phyloP scores from a whole-genome alignment of 345 rosid species.

The Gossypium ekmanianum region DNA sequence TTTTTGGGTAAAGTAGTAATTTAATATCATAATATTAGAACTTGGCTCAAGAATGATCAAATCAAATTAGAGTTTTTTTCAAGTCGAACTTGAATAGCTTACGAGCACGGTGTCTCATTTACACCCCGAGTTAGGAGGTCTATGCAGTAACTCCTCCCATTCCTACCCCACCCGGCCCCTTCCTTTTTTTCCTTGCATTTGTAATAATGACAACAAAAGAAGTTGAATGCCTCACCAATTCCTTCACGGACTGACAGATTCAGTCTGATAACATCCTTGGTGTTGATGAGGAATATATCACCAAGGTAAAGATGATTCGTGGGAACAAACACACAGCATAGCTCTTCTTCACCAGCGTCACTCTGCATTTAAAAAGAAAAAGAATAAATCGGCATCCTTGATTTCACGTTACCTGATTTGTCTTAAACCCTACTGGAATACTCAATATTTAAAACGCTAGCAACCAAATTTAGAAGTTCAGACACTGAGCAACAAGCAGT shows the following conservation, averaged over 20 bases:
- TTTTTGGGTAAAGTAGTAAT: background rate
- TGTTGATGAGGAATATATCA: conserved; percentile 78
- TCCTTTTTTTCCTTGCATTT: background rate
- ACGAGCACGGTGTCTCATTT: background rate
- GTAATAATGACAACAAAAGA: background rate
- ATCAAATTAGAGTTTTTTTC: background rate
- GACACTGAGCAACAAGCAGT: background rate
- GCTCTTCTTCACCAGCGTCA: conserved; percentile 85
- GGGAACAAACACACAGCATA: conserved; percentile 94
- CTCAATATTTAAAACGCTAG: background rate
- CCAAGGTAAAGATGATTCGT: conserved; percentile 98
- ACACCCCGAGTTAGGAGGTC: background rate
- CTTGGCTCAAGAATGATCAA: background rate
- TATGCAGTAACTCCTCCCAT: background rate
- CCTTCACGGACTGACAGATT: conserved; percentile 96
- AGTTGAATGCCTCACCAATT: conserved; percentile 60
- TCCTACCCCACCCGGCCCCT: background rate
- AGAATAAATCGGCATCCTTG: background rate
- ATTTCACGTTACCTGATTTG: background rate
- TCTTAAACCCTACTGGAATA: background rate
- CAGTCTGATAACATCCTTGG: conserved; percentile 88
- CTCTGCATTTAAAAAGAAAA: conserved; percentile 44
- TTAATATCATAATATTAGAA: background rate
- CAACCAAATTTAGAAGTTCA: background rate
- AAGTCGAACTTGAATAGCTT: background rate